phyloP scores from a whole-genome alignment of 331 rosid species.

The Malus hybrid region DNA sequence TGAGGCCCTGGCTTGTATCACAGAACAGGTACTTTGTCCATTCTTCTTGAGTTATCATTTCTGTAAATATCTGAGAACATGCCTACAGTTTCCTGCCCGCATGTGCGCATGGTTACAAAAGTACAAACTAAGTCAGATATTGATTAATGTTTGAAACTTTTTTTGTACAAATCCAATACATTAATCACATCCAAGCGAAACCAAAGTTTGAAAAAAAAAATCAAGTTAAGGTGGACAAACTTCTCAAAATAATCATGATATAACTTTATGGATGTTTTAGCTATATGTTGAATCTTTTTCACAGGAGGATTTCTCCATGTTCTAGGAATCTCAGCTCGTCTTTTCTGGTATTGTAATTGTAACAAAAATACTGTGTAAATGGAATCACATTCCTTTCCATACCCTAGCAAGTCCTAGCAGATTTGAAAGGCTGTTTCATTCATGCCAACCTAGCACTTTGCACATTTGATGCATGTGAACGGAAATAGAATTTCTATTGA shows the following conservation, averaged over 20 bases:
- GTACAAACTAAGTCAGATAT: too few relatives aligned
- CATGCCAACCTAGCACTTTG: too few relatives aligned
- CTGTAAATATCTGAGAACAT: background rate
- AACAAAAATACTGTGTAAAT: background rate
- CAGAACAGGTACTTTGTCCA: constrained; percentile 68
- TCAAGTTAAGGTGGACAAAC: background rate
- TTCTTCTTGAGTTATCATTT: constrained; percentile 1
- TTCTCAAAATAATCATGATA: background rate
- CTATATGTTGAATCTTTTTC: background rate
- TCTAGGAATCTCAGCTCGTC: background rate
- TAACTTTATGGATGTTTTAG: background rate
- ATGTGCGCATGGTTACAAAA: too few relatives aligned
- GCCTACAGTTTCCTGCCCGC: background rate
- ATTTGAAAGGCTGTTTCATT: background rate
- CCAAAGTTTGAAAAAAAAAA: background rate
- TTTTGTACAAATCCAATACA: background rate
- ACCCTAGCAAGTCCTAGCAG: background rate
- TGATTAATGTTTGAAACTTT: too few relatives aligned
- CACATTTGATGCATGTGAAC: background rate
- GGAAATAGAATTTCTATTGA: background rate
- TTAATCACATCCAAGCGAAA: background rate
- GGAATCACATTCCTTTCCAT: background rate
- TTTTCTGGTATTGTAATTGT: background rate
- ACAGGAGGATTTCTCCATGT: background rate
- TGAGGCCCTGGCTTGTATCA: constrained; percentile 95